Conservation (phyloP, 495 filamentous ascomycete species). For the Penicillium chermesinum region DNA sequence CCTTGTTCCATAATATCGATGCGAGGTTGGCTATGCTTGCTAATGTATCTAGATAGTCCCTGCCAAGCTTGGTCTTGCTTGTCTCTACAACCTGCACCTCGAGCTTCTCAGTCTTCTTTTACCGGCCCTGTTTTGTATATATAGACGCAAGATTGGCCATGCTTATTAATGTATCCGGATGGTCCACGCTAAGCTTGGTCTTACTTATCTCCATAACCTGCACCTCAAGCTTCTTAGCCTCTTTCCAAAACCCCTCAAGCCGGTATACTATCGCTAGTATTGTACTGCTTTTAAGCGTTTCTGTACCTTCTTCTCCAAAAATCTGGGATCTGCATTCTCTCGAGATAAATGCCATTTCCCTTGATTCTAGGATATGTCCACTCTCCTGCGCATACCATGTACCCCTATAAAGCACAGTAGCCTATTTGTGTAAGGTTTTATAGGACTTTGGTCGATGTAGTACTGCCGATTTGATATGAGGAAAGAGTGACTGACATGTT, state of each 20-base stretch:
- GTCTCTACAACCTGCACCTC: background rate
- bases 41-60: background rate
- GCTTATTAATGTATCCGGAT: background rate
- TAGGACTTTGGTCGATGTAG: conserved; percentile 9
- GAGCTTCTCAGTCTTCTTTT: background rate
- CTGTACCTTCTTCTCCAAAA: conserved; percentile 7
- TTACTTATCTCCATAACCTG: conserved; percentile 4
- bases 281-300: conserved; percentile 9
- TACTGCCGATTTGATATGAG: conserved; percentile 19
- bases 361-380: conserved; percentile 7
- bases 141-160: background rate
- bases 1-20: background rate
- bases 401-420: conserved; percentile 16
- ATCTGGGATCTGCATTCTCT: conserved; percentile 3
- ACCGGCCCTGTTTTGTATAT: background rate
- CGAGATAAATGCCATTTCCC: conserved; percentile 11
- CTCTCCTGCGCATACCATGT: conserved; percentile 11
- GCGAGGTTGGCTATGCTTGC: background rate
- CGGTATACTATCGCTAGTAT: conserved; percentile 10
- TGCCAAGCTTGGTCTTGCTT: background rate
- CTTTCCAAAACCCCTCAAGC: conserved; percentile 16
- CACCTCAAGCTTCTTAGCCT: conserved; percentile 8
- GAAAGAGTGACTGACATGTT: conserved; percentile 21
- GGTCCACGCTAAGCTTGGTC: background rate
- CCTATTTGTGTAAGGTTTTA: conserved; percentile 11